phyloP scores from a whole-genome alignment of 2,329 filamentous ascomycete genomes.

The Cladosporium phlei region DNA sequence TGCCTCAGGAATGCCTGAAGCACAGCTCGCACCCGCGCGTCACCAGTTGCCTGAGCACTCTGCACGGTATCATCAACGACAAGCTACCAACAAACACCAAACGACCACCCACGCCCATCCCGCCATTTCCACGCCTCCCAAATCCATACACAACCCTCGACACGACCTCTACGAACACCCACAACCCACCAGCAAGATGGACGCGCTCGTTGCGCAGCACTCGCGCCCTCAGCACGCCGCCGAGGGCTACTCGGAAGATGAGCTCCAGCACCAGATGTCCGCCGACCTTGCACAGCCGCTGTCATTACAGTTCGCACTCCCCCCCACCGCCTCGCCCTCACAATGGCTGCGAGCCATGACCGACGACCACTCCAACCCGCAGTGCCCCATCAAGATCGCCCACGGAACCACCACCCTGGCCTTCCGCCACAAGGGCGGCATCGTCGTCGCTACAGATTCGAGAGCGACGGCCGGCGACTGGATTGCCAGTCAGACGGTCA shows the following conservation, averaged over 20 bases:
- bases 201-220: constrained; percentile 89
- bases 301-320: constrained; percentile 90
- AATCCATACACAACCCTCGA: not conserved
- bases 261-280: constrained; percentile 57
- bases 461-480: constrained; percentile 95
- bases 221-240: constrained; percentile 70
- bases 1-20: not conserved
- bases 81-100: constrained; percentile 10
- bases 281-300: constrained; percentile 67
- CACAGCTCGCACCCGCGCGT: no score
- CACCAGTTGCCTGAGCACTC: no score
- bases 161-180: not conserved
- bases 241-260: constrained; percentile 64
- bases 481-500: constrained; percentile 99
- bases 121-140: not conserved
- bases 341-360: constrained; percentile 95
- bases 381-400: constrained; percentile 98
- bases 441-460: constrained; percentile 97
- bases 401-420: constrained; percentile 97
- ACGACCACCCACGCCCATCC: not conserved
- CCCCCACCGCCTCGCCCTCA: constrained; percentile 82
- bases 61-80: no score
- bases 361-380: constrained; percentile 93
- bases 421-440: constrained; percentile 96
- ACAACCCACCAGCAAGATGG: constrained; percentile 55